Evolutionary conservation across 2,329 filamentous ascomycete genomes (phyloP), one percentile per base, ranked within the genome.

Genomic region (Fusarium cicatricum): DNA sequence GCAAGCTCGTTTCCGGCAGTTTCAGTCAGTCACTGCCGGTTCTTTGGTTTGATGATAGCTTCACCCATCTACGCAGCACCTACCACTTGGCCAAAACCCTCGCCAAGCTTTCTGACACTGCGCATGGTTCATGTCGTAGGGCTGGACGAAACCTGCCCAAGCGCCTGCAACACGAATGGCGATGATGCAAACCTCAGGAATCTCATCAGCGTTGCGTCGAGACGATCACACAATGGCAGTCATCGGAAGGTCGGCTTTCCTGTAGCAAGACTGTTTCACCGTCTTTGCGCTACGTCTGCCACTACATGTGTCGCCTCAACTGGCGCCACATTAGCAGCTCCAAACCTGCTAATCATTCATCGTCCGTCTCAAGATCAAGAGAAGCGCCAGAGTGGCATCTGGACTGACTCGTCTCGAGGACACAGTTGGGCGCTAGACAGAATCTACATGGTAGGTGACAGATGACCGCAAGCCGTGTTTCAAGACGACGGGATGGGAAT

Each of bases 241-340:
- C 34, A 53, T 36, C 64, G 56, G 51, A 57, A 50, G 40, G 33
- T 44, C 38, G 42, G 36, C 28, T 33, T 55, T 54, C 57, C 46
- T 53, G 65, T 67, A 54, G 62, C 65, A 67, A 54, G 53, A 57
- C 42, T 19, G 65, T 67, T 68, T 67, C 65, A 67, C 65, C 47
- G 50, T 60, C 51, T 50, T 29, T 34, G 32, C 45, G 38, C 56
- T 55, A 52, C 64, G 28, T 52, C 62, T 51, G 39, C 44, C 60
- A 50, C 47, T 17, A 33, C 21, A 15, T 16, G 32, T 42, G 28
- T 46, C 33, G 60, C 52, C 52, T 57, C 60, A 49, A 50, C 19
- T 51, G 45, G 50, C 46, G 60, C 59, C 32, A 36, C 34, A 29
- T 34, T 31, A 46, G 31, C 17, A 41, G n/a, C 23, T 40, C 40